These are phyloP conservation scores for Tricholoma hemisulphureum DNA, from an alignment of 768 basidiomycete species.

Conservation along the genomic window DNA sequence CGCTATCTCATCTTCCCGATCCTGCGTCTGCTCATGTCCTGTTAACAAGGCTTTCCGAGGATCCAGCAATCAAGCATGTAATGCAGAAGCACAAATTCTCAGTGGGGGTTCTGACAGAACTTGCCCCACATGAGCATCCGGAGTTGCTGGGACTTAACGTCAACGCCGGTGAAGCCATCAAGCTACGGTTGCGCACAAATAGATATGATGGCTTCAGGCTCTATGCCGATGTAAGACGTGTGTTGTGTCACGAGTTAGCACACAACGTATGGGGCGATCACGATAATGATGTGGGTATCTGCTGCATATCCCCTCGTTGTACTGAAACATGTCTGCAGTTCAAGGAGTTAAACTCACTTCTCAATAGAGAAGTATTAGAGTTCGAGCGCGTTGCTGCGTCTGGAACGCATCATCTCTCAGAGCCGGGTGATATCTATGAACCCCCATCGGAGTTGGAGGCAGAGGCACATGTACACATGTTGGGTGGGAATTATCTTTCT, in stretches of 20 bases:
- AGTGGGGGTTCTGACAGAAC: slow-evolving; percentile 70
- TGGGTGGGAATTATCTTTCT: slow-evolving; percentile 44
- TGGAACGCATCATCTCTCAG: slow-evolving; percentile 55
- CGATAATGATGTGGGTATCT: slow-evolving; percentile 62
- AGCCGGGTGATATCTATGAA: slow-evolving; percentile 45
- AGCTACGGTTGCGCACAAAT: slow-evolving; percentile 67
- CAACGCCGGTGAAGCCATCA: slow-evolving; percentile 60
- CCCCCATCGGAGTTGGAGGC: slow-evolving; percentile 57
- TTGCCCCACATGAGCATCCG: slow-evolving; percentile 76
- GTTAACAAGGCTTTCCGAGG: slow-evolving; percentile 59
- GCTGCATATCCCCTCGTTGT: neutral
- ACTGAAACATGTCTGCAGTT: slow-evolving; percentile 45
- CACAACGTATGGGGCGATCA: slow-evolving; percentile 77
- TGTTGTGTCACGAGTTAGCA: slow-evolving; percentile 74
- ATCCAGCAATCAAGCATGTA: slow-evolving; percentile 66
- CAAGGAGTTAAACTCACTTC: slow-evolving; percentile 69
- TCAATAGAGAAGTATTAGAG: slow-evolving; percentile 70
- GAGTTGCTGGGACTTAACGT: slow-evolving; percentile 68
- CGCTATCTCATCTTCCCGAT: slow-evolving; percentile 63
- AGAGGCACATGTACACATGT: slow-evolving; percentile 45
- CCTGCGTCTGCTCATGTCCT: slow-evolving; percentile 55
- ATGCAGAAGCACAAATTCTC: slow-evolving; percentile 70
- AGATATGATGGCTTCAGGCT: slow-evolving; percentile 68
- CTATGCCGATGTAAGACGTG: slow-evolving; percentile 62
- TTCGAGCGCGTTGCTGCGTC: slow-evolving; percentile 54